These are phyloP conservation scores for Aspergillus sparsus DNA, from an alignment of 495 filamentous ascomycete species.

Conservation along the genomic window DNA sequence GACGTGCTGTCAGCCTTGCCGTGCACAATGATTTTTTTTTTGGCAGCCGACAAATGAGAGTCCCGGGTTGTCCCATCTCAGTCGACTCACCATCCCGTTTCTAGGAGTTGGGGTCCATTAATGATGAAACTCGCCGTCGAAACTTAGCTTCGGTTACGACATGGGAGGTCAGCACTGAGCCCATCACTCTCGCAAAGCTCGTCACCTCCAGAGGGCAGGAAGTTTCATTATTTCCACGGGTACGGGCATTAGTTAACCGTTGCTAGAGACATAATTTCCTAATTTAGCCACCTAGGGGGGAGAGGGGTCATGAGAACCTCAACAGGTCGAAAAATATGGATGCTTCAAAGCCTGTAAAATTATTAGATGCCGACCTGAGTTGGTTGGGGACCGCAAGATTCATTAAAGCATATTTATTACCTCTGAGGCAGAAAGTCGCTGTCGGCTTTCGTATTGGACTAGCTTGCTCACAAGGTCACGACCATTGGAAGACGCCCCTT, in stretches of 20 bases:
- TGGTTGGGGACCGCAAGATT: neutral
- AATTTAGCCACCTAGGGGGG: neutral
- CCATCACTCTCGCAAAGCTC: too few relatives aligned
- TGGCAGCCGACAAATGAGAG: neutral
- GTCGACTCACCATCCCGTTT: neutral
- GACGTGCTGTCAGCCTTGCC: conserved; percentile 4
- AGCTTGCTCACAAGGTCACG: conserved; percentile 56
- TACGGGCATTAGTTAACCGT: too few relatives aligned
- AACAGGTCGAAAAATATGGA: conserved; percentile 35
- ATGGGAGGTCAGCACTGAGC: neutral
- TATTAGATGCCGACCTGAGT: conserved; percentile 19
- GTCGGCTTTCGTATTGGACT: conserved; percentile 57
- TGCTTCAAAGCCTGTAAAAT: conserved; percentile 38
- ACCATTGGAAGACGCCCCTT: conserved; percentile 47
- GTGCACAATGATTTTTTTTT: neutral
- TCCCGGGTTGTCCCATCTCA: neutral
- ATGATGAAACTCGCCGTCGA: conserved; percentile 1
- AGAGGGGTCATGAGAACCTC: neutral
- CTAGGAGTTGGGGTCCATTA: neutral
- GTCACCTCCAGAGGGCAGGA: too few relatives aligned
- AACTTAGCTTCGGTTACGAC: neutral
- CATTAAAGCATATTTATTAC: conserved; percentile 39
- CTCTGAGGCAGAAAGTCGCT: conserved; percentile 51
- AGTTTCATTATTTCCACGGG: too few relatives aligned
- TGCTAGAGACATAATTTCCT: too few relatives aligned